Evolutionary conservation across 495 filamentous ascomycete genomes (phyloP), one percentile per base, ranked within the genome.

Genomic region (Mytilinidion resinicola): DNA sequence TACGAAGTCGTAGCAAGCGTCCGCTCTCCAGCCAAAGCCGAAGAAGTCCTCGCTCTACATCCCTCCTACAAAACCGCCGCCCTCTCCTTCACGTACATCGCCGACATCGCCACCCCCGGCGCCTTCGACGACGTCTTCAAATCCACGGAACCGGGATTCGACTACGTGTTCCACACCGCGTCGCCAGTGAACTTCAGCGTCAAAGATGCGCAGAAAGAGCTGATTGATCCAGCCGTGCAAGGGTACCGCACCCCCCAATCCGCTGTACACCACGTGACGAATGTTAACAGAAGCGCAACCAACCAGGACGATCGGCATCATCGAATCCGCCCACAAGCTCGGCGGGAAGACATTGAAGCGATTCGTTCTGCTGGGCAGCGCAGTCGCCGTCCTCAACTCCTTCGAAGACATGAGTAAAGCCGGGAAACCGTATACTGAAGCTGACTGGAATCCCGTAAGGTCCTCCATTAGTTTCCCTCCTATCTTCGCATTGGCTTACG

Each of bases 361-460:
- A 9, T 68, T 75, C 39, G 62, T 74, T 20, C 60, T 71, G 1
- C 55, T 68, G 5, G 57, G 67, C 34, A 66, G 67, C 38, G 68
- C 70, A 4, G 67, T 67, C 34, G 41, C 72, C 19, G 49, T 71
- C 4, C 50, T 72, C 9, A 59, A 73, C 52, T 63, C 66, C 0
- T 55, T 65, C 48, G 62, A 72, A 39, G 68, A 74, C 36, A 34
- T 61, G 4, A 34, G 34, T 5, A 60, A 44, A 21, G 60, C 65
- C 19, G 68, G 65, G 19, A 61, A 61, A 48, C 57, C 59, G 8
- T 75, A 70, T 57, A 75, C 69, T 0, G 71, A 73, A 44, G 65
- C 72, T 17, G 67, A 76, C 47, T 77, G 73, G 71, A 74, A 70
- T 44, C 65, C 72, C 1, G 71, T 74, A 62, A 34, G 47, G 21